Evolutionary conservation across 306 rosid species (phyloP).

Genomic region (Neltuma alba): DNA sequence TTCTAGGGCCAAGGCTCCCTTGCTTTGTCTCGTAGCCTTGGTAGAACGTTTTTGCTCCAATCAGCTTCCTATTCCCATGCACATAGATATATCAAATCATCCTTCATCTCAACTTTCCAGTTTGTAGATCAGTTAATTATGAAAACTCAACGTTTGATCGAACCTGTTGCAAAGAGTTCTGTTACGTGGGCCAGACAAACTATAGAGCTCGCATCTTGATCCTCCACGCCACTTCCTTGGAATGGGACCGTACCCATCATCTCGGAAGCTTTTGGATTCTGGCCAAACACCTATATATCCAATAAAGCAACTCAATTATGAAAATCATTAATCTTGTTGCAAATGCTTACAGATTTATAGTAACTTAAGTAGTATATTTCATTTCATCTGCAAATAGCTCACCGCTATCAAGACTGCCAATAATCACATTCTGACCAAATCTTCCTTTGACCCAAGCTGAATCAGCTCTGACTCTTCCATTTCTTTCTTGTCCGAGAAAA

Average conservation of each 20-base stretch:
- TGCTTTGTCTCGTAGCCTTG: not conserved
- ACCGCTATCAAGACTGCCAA: conserved; percentile 47
- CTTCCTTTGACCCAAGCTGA: conserved; percentile 47
- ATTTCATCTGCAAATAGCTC: not conserved
- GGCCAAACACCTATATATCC: not conserved
- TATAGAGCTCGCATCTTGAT: not conserved
- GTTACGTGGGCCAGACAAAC: not conserved
- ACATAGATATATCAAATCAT: too few species aligned
- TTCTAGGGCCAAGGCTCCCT: not conserved
- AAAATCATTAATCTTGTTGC: not conserved
- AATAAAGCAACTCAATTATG: not conserved
- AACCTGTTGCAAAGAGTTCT: not conserved
- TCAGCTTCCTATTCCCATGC: conserved; percentile 58
- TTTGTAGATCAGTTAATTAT: too few species aligned
- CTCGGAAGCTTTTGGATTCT: not conserved
- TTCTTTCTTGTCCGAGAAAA: conserved; percentile 53
- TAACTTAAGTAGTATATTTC: not conserved
- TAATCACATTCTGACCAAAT: conserved; percentile 49
- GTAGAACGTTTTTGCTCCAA: conserved; percentile 57
- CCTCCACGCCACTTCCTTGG: not conserved
- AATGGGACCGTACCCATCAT: not conserved
- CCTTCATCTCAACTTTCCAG: too few species aligned
- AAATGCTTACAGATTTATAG: not conserved
- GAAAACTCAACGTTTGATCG: not conserved
- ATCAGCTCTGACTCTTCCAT: conserved; percentile 20